Evolutionary conservation across 2,329 filamentous ascomycete species (phyloP).

Genomic region (Knufia fluminis): DNA sequence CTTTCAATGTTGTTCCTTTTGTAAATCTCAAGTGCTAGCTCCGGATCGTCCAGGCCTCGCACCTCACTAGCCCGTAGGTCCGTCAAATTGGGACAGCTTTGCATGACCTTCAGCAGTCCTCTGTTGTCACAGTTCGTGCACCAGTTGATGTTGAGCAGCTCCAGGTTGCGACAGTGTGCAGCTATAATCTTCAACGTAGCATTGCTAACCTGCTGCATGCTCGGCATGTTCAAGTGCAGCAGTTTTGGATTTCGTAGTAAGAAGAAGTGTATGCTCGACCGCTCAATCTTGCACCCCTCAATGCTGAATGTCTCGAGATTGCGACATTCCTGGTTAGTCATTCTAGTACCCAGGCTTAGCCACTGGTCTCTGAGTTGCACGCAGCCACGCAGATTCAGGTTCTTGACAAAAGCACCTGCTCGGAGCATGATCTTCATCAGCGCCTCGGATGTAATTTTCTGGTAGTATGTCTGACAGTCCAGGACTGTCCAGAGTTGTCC

Average conservation of each 20-base stretch:
- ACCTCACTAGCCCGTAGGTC: slow-evolving; percentile 79
- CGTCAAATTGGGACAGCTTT: slow-evolving; percentile 61
- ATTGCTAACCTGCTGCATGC: slow-evolving; percentile 70
- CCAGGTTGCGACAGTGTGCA: slow-evolving; percentile 68
- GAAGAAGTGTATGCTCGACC: slow-evolving; percentile 65
- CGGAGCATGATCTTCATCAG: slow-evolving; percentile 75
- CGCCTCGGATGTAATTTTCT: slow-evolving; percentile 72
- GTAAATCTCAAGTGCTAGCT: slow-evolving; percentile 67
- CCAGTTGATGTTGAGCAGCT: slow-evolving; percentile 84
- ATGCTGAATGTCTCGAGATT: slow-evolving; percentile 83
- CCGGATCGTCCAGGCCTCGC: slow-evolving; percentile 63
- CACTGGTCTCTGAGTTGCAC: slow-evolving; percentile 79
- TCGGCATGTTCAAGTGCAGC: slow-evolving; percentile 77
- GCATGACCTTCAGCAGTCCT: slow-evolving; percentile 63
- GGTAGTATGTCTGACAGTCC: slow-evolving; percentile 79
- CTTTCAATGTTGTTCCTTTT: slow-evolving; percentile 70
- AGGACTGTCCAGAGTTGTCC: slow-evolving; percentile 85
- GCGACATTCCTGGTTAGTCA: slow-evolving; percentile 66
- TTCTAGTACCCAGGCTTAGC: slow-evolving; percentile 54
- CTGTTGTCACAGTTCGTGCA: slow-evolving; percentile 75
- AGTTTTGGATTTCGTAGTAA: slow-evolving; percentile 70
- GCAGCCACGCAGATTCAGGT: slow-evolving; percentile 85
- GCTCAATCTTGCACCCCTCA: slow-evolving; percentile 81
- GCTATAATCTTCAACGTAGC: slow-evolving; percentile 79
- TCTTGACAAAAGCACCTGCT: slow-evolving; percentile 80